Evolutionary conservation across 2,329 filamentous ascomycete species (phyloP), one percentile per base, ranked within the genome.

Genomic region (Trematosphaeria pertusa): DNA sequence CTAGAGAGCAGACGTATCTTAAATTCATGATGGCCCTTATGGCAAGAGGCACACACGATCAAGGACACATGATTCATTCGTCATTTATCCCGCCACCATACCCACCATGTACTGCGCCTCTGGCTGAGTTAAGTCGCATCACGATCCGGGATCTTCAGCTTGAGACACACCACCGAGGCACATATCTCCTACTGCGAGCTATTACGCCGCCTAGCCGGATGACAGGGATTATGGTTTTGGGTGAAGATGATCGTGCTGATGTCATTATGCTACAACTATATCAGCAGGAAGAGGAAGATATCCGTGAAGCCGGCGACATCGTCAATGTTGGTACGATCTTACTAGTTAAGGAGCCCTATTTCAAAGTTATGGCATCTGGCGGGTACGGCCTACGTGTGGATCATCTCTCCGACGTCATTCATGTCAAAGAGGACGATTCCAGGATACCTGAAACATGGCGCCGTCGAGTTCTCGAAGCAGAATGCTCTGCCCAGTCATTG

Each of bases 341-440:
- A 3, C 50, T 82, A 20, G 24, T 83, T n/a, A 83, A 83, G 50
- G 81, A 84, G 46, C 80, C 81, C 0, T 84, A 75, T 54, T 73
- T 83, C 53, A 80, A 77, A 50, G 21, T 58, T 0, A 67, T 69
- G 18, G 61, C 58, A 0, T 61, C 75, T 20, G 74, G 74, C 2
- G 37, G 63, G 0, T 79, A 78, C 57, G 70, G 65, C 0, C 24
- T 84, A 18, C 72, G 79, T 5, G 76, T 82, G 5, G 81, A 84
- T 46, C 81, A 84, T 56, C 55, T 78, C 12, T 75, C 73, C 12
- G 81, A 84, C 45, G 52, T 83, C 14, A 48, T 75, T 3, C 71
- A 68, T 47, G 46, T 81, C 2, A 41, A 65, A 0, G 39, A 52
- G 0, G 35, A 54, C 14, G 73, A 81, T 31, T 39, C 63, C n/a